A percentile compares a stretch with the other conserved stretches of the same genome.
Conservation (phyloP, 768 basidiomycete genomes). For the Kondoa malvinella region DNA sequence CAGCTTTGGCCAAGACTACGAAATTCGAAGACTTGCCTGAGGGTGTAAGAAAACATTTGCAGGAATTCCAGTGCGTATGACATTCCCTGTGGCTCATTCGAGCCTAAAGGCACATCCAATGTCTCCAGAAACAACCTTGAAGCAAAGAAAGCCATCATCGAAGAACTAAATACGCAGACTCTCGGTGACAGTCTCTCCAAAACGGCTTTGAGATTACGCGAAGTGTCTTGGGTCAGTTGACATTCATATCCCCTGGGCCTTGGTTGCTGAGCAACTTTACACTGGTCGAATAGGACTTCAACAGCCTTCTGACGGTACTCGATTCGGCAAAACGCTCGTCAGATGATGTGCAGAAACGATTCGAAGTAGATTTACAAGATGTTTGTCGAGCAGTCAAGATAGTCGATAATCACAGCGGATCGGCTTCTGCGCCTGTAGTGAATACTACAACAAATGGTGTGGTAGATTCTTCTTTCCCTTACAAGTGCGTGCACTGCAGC, state of each 20-base stretch:
- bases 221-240: neutral
- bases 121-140: constrained; percentile 22
- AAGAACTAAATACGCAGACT: constrained; percentile 19
- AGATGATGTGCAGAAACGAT: constrained; percentile 8
- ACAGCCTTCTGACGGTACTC: constrained; percentile 8
- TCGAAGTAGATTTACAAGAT: constrained; percentile 11
- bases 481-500: neutral
- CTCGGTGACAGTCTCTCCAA: constrained; percentile 19
- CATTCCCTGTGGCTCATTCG: neutral
- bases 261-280: neutral
- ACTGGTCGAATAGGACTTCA: constrained; percentile 6
- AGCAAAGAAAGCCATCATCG: constrained; percentile 15
- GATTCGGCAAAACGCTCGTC: constrained; percentile 9
- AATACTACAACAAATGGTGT: constrained; percentile 4
- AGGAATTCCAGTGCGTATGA: constrained; percentile 24
- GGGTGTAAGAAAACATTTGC: constrained; percentile 17
- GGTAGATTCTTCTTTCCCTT: constrained; percentile 8
- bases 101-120: neutral
- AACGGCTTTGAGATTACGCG: constrained; percentile 14
- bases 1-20: constrained; percentile 18
- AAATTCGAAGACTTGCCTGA: constrained; percentile 27
- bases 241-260: neutral
- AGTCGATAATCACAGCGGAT: constrained; percentile 12
- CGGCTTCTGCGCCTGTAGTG: constrained; percentile 5
- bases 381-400: constrained; percentile 16